phyloP scores from a whole-genome alignment of 495 filamentous ascomycete genomes.

The Talaromyces borbonicus region DNA sequence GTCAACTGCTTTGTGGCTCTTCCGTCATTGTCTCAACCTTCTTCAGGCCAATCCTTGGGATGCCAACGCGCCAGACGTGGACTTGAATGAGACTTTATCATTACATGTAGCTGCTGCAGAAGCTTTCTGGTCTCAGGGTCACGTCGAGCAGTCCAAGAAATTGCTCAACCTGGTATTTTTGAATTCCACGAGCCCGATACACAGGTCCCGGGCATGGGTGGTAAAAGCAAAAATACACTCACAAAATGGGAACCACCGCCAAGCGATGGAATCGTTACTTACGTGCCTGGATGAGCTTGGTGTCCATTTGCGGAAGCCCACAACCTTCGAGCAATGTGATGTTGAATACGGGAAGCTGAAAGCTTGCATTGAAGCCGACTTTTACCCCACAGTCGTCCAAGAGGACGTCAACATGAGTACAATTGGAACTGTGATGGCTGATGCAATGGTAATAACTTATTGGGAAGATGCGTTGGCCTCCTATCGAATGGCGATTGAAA shows the following conservation, averaged over 20 bases:
- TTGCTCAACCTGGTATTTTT: slow-evolving; percentile 55
- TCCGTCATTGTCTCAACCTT: slow-evolving; percentile 58
- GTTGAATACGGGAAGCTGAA: slow-evolving; percentile 52
- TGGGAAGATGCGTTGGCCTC: slow-evolving; percentile 73
- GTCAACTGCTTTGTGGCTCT: slow-evolving; percentile 70
- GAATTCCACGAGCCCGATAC: slow-evolving; percentile 54
- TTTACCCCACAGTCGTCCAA: slow-evolving; percentile 40
- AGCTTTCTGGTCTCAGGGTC: slow-evolving; percentile 64
- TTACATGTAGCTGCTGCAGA: slow-evolving; percentile 67
- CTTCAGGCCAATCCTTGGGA: slow-evolving; percentile 76
- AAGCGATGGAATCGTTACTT: slow-evolving; percentile 58
- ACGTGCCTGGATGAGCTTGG: slow-evolving; percentile 58
- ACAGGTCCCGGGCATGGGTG: slow-evolving; percentile 71
- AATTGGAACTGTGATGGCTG: slow-evolving; percentile 65
- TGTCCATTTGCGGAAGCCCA: slow-evolving; percentile 49
- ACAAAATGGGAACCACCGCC: slow-evolving; percentile 57
- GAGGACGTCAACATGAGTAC: slow-evolving; percentile 49
- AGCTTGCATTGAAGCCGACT: slow-evolving; percentile 42
- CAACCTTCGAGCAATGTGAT: slow-evolving; percentile 69
- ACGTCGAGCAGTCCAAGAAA: slow-evolving; percentile 49
- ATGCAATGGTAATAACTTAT: slow-evolving; percentile 67
- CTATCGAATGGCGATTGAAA: slow-evolving; percentile 62
- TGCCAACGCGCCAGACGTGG: slow-evolving; percentile 55
- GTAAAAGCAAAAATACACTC: slow-evolving; percentile 68
- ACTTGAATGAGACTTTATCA: slow-evolving; percentile 71